Evolutionary conservation across 2,329 filamentous ascomycete species (phyloP).

Genomic region (Arthrinium puccinioides): DNA sequence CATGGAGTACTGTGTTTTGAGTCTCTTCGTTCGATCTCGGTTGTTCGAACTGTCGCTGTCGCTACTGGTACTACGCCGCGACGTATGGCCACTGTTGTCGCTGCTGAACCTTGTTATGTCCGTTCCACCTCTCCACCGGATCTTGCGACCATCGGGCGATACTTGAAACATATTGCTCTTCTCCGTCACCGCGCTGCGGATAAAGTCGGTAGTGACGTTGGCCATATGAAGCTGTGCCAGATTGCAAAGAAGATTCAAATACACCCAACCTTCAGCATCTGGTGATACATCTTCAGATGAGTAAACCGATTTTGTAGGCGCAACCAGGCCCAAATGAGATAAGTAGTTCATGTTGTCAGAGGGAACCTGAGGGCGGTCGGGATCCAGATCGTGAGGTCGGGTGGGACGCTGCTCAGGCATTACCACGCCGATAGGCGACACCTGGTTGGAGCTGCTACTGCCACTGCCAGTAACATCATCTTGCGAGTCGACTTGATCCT

Average conservation of each 20-base stretch:
- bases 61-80: conserved; percentile 38
- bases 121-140: conserved; percentile 68
- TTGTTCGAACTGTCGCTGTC: conserved; percentile 39
- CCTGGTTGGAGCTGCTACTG: conserved; percentile 28
- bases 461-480: conserved; percentile 20
- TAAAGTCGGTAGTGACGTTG: conserved; percentile 72
- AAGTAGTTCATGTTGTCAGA: conserved; percentile 76
- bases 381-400: conserved; percentile 68
- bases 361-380: conserved; percentile 67
- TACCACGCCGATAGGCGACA: conserved; percentile 19
- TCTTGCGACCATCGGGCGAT: conserved; percentile 68
- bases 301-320: conserved; percentile 43
- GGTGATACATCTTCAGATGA: conserved; percentile 44
- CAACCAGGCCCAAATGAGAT: conserved; percentile 61
- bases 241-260: conserved; percentile 71
- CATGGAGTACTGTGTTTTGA: conserved; percentile 30
- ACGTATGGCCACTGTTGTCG: conserved; percentile 48
- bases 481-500: conserved; percentile 36
- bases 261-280: conserved; percentile 71
- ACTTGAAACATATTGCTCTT: conserved; percentile 71
- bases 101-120: conserved; percentile 60
- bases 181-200: conserved; percentile 62
- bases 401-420: conserved; percentile 67
- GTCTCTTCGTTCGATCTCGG: conserved; percentile 35
- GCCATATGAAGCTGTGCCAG: conserved; percentile 81